Base-by-base conservation (phyloP, 768 basidiomycete species). In the Collybia nuda region DNA sequence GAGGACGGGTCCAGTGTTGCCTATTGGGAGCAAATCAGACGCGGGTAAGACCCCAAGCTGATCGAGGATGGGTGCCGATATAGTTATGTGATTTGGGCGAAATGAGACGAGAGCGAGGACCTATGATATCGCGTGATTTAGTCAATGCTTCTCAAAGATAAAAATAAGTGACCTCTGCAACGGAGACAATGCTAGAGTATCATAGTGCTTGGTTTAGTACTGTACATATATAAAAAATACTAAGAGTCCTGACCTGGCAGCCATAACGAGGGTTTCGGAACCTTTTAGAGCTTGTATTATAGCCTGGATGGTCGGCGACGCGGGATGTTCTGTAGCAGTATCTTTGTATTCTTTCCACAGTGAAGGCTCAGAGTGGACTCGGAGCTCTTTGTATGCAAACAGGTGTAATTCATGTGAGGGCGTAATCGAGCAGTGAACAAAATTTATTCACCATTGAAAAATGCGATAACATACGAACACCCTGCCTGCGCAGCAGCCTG, bases 381-480 rank as follows among this genome's bases (percentile, higher is more conserved):
- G 71, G 7, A 78, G 62, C 52, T 79, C 76, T 77, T 2, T 19
- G 18, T 2, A 19, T 8, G 50, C n/a, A 19, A 37, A 44, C 3
- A 52, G 19, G 23, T 35, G 8, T 11, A 40, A 17, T 40, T 14
- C 19, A 26, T n/a, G n/a, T n/a, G n/a, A n/a, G n/a, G n/a, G n/a
- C n/a, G n/a, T 22, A 19, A 18, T 29, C 22, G 17, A 37, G 12
- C 14, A 23, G 22, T 38, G n/a, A n/a, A 22, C 19, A 28, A 3
- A 47, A 47, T 12, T 17, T 7, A 18, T 22, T 23, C 50, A 75
- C 77, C 80, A 60, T 84, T 82, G 64, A 79, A 80, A 62, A 83
- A 84, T 1, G 81, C 80, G 11, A 78, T 69, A 46, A 82, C 69
- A 58, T 77, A 79, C 24, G 73, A 64, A 59, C 80, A 82, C 5